Evolutionary conservation across 139 green algal genomes (phyloP), one percentile per base, ranked within the genome.

Genomic region (Pedinophyceae sp.): DNA sequence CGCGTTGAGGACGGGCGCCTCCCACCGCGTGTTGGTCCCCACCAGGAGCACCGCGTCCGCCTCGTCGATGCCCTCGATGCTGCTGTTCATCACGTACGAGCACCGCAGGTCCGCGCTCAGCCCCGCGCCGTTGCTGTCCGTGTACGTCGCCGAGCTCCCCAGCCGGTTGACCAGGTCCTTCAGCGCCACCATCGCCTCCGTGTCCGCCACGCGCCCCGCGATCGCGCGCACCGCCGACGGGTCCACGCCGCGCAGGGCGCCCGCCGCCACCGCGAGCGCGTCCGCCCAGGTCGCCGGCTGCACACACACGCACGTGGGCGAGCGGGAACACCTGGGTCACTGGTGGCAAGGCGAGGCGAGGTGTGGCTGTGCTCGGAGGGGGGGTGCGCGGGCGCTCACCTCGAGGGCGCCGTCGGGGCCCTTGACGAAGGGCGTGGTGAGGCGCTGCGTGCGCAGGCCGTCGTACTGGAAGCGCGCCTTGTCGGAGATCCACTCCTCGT

Each of bases 401-500:
- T n/a, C 25, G 43, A 18, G 25, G 7, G 28, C 60, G 4, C 28
- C 48, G 24, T 60, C n/a, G 3, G 38, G 23, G 6, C 66, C 72
- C 64, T 82, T 79, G 26, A 95, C 48, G 24, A 38, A 53, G 4
- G 91, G 91, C 26, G 70, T 58, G 55, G 80, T 80, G 2, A 98
- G 79, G 22, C 91, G 74, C 76, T 98, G 91, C 19, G 84, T 71
- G 68, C 84, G 84, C 30, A 98, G 79, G 6, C 75, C 91, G 61
- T 98, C 91, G 62, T 93, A 98, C 65, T 91, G 81, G 67, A 96
- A 98, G 54, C 91, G 78, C 2, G 69, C 78, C 70, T 95, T 95
- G 81, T 98, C 91, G 10, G 62, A 80, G 56, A 98, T 77, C 91
- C 91, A 98, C 72, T 98, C 91, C 85, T 98, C 91, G 58, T 98